Percentiles rank a stretch among this genome's conserved stretches.
Conservation (phyloP, 129 eudicot species). For the Logfia minima region DNA sequence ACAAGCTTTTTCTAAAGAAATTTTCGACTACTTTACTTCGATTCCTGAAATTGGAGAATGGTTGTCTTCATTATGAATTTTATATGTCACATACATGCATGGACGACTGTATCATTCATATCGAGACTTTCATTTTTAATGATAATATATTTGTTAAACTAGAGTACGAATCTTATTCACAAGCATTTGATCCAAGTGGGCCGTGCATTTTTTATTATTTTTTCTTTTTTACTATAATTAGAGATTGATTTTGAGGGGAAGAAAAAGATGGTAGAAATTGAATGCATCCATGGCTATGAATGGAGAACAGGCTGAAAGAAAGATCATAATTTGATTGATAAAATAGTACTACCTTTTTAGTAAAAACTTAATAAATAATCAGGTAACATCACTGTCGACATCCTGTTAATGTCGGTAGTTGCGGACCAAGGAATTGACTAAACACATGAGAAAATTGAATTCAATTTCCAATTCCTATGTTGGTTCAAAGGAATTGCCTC, state of each 20-base stretch:
- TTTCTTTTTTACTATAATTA: not conserved
- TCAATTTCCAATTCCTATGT: not conserved
- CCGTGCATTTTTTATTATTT: not conserved
- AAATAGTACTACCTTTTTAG: not conserved
- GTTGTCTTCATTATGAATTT: constrained; percentile 25
- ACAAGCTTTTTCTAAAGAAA: constrained; percentile 25
- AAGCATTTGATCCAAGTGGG: not conserved
- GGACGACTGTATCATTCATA: constrained; percentile 7
- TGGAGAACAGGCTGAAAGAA: not conserved
- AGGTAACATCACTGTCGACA: not conserved
- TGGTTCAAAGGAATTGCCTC: not conserved
- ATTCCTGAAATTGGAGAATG: constrained; percentile 42
- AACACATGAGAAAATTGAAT: not conserved
- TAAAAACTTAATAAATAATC: not conserved
- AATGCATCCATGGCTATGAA: constrained; percentile 4
- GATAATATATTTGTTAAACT: not conserved
- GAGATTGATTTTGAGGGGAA: not conserved
- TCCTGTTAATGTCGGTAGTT: constrained; percentile 1
- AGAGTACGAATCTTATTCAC: not conserved
- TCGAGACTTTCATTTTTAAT: not conserved
- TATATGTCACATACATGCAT: not conserved
- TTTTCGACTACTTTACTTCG: constrained; percentile 27
- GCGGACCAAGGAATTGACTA: constrained; percentile 3
- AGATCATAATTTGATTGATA: not conserved
- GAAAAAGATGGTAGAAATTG: not conserved